These are phyloP conservation scores for Panus rudis DNA, from an alignment of 768 basidiomycete species.

Conservation along the genomic window DNA sequence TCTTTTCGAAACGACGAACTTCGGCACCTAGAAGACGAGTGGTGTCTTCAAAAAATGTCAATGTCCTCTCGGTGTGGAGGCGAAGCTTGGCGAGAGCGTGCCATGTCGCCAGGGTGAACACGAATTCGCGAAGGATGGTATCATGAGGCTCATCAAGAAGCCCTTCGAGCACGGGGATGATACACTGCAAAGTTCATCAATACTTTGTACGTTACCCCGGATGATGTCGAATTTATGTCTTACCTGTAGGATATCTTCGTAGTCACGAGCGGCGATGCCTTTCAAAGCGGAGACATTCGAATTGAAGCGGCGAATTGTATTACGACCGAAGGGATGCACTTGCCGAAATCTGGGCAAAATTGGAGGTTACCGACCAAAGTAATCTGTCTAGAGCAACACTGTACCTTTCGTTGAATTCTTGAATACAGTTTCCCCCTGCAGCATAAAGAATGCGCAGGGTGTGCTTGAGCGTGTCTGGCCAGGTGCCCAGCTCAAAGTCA, in stretches of 20 bases:
- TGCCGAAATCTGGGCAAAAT: slow-evolving; percentile 10
- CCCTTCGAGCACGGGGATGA: slow-evolving; percentile 19
- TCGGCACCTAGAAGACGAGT: slow-evolving; percentile 24
- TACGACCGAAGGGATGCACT: slow-evolving; percentile 16
- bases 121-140: slow-evolving; percentile 23
- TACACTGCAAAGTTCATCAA: slow-evolving; percentile 11
- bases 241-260: slow-evolving; percentile 17
- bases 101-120: slow-evolving; percentile 30
- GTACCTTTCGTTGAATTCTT: slow-evolving; percentile 12
- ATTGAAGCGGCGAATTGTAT: slow-evolving; percentile 16
- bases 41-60: slow-evolving; percentile 16
- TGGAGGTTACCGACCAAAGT: slow-evolving; percentile 18
- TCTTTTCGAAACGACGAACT: slow-evolving; percentile 26
- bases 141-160: slow-evolving; percentile 13
- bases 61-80: slow-evolving; percentile 29
- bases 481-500: slow-evolving; percentile 26
- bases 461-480: slow-evolving; percentile 23
- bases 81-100: slow-evolving; percentile 35
- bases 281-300: slow-evolving; percentile 21
- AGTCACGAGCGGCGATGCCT: slow-evolving; percentile 23
- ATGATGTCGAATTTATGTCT: neutral
- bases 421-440: neutral
- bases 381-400: slow-evolving; percentile 20
- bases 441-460: slow-evolving; percentile 19
- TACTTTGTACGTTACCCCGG: neutral